Conservation (phyloP, 345 rosid genomes). For the Kandelia obovata region DNA sequence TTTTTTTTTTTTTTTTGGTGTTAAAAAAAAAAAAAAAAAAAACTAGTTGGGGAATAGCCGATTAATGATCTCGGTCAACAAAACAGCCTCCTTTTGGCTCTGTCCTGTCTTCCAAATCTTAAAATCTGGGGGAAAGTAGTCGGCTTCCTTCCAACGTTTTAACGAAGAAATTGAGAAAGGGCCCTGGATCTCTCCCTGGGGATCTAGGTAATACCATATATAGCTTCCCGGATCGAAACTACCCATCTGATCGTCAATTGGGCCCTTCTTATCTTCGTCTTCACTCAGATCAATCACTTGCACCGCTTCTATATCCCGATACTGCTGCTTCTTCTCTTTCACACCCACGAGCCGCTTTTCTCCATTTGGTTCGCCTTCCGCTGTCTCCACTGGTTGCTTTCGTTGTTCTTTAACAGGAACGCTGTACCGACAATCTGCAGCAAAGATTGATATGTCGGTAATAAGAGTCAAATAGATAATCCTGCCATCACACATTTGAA, state of each 20-base stretch:
- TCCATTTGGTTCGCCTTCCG: background rate
- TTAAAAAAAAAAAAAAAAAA: no score
- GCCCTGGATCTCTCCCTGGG: constrained; percentile 53
- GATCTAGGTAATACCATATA: constrained; percentile 68
- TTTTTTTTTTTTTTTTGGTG: no score
- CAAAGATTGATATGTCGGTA: constrained; percentile 4
- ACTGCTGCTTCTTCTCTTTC: background rate
- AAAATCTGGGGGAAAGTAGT: constrained; percentile 50
- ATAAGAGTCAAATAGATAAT: background rate
- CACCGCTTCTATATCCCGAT: background rate
- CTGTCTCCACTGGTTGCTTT: background rate
- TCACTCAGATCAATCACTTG: constrained; percentile 60
- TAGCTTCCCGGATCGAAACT: constrained; percentile 20
- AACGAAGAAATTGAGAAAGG: constrained; percentile 60
- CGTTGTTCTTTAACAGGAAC: constrained; percentile 7
- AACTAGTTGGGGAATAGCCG: constrained; percentile 9
- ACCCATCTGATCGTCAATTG: background rate
- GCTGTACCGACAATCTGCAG: constrained; percentile 19
- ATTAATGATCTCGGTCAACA: constrained; percentile 38
- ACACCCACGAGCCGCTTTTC: background rate
- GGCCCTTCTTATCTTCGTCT: constrained; percentile 37
- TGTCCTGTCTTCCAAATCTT: constrained; percentile 68
- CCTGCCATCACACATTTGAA: no score
- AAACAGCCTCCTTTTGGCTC: constrained; percentile 37
- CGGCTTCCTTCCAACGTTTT: constrained; percentile 52